A percentile compares a stretch with the other conserved stretches of the same genome.
These are phyloP conservation scores for Microcos paniculata DNA, from an alignment of 345 rosid species.

Conservation along the genomic window DNA sequence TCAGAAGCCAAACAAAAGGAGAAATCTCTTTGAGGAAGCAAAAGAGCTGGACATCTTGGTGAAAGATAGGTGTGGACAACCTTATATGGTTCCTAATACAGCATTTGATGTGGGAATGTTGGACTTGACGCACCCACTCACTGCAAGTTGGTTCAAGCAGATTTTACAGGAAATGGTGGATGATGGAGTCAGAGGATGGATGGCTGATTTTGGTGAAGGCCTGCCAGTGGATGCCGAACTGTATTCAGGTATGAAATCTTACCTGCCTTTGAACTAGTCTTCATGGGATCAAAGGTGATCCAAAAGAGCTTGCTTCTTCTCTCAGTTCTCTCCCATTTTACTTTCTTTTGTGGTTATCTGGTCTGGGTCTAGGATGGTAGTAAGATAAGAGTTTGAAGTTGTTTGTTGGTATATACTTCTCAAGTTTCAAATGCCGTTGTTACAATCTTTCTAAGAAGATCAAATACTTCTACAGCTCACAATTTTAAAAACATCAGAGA, in stretches of 20 bases:
- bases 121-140: conserved; percentile 68
- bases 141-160: conserved; percentile 65
- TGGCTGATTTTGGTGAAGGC: conserved; percentile 89
- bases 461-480: neutral
- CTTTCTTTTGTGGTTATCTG: neutral
- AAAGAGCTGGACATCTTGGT: conserved; percentile 54
- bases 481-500: neutral
- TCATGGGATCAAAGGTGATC: neutral
- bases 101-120: conserved; percentile 78
- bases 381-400: neutral
- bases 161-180: conserved; percentile 64
- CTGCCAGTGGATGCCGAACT: conserved; percentile 62
- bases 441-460: neutral
- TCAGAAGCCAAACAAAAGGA: conserved; percentile 50
- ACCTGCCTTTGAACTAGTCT: conserved; percentile 5
- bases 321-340: neutral
- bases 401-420: neutral
- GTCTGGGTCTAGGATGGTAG: neutral
- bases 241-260: conserved; percentile 48
- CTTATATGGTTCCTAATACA: conserved; percentile 72
- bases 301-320: neutral
- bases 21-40: conserved; percentile 64
- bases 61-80: conserved; percentile 52
- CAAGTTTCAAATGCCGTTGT: neutral
- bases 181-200: conserved; percentile 74